Evolutionary conservation across 768 basidiomycete genomes (phyloP).

Genomic region (Russula virescens): DNA sequence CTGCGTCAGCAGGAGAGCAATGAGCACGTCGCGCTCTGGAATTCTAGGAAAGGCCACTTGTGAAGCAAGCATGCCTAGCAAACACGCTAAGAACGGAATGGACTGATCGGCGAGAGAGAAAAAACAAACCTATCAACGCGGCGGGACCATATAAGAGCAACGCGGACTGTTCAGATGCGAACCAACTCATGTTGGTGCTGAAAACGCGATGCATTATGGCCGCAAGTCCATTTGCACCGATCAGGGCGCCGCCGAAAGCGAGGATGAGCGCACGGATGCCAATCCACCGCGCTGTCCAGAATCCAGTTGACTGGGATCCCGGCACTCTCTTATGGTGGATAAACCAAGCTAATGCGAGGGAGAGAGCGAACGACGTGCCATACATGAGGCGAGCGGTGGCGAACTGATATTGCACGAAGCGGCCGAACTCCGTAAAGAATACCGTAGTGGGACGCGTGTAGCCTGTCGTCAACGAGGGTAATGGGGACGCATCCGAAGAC

Average conservation of each 20-base stretch:
- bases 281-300: constrained; percentile 38
- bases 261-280: constrained; percentile 46
- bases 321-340: constrained; percentile 35
- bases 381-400: constrained; percentile 64
- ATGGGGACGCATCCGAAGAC: constrained; percentile 59
- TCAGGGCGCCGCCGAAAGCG: constrained; percentile 50
- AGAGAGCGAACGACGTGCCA: constrained; percentile 41
- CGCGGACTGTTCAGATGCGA: constrained; percentile 57
- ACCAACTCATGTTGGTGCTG: constrained; percentile 81
- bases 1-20: constrained; percentile 56
- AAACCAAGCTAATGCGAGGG: constrained; percentile 40
- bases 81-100: neutral
- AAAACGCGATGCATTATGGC: constrained; percentile 56
- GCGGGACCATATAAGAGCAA: constrained; percentile 72
- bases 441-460: constrained; percentile 56
- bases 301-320: constrained; percentile 20
- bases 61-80: constrained; percentile 52
- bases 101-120: neutral
- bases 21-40: constrained; percentile 57
- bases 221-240: constrained; percentile 68
- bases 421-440: constrained; percentile 68
- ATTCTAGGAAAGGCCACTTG: constrained; percentile 53
- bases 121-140: constrained; percentile 56
- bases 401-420: constrained; percentile 72
- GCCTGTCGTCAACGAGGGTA: constrained; percentile 54